These are phyloP conservation scores for Aaosphaeria pasadenensis DNA, from an alignment of 2,329 filamentous ascomycete species.

Conservation along the genomic window DNA sequence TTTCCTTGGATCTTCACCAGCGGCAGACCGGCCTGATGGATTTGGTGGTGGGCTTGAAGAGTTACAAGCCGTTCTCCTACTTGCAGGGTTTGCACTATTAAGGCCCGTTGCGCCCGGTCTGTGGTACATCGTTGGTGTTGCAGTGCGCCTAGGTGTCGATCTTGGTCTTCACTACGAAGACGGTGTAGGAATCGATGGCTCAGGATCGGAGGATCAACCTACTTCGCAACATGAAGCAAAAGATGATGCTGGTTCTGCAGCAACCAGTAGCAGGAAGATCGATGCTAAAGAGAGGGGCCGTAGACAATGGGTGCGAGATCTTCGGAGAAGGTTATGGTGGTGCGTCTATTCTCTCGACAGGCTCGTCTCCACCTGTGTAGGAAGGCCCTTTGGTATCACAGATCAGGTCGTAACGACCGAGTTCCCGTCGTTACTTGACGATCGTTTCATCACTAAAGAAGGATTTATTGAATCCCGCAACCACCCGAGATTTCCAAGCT, in stretches of 20 bases:
- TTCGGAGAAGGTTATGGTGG: slow-evolving; percentile 90
- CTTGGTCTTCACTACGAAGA: slow-evolving; percentile 92
- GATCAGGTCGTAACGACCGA: slow-evolving; percentile 96
- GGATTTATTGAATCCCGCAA: slow-evolving; percentile 65
- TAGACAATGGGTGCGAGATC: slow-evolving; percentile 80
- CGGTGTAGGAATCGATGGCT: slow-evolving; percentile 62
- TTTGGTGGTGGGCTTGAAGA: slow-evolving; percentile 91
- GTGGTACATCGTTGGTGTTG: slow-evolving; percentile 97
- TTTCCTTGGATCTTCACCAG: slow-evolving; percentile 67
- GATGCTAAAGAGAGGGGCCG: slow-evolving; percentile 61
- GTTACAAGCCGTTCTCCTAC: slow-evolving; percentile 83
- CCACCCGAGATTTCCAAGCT: slow-evolving; percentile 66
- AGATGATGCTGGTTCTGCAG: slow-evolving; percentile 19
- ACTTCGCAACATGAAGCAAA: slow-evolving; percentile 29
- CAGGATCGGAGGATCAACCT: slow-evolving; percentile 28
- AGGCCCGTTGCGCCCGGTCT: slow-evolving; percentile 88
- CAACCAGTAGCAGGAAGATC: slow-evolving; percentile 30
- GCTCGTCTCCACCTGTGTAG: slow-evolving; percentile 92
- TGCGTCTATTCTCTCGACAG: slow-evolving; percentile 93
- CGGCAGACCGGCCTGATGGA: slow-evolving; percentile 55
- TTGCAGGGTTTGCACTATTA: slow-evolving; percentile 88
- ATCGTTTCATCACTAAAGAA: slow-evolving; percentile 77
- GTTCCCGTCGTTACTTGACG: slow-evolving; percentile 85
- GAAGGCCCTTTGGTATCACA: slow-evolving; percentile 89
- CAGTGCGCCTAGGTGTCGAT: slow-evolving; percentile 85